Evolutionary conservation across 202 grass and related monocot species (phyloP).

Genomic region (Setaria italica): DNA sequence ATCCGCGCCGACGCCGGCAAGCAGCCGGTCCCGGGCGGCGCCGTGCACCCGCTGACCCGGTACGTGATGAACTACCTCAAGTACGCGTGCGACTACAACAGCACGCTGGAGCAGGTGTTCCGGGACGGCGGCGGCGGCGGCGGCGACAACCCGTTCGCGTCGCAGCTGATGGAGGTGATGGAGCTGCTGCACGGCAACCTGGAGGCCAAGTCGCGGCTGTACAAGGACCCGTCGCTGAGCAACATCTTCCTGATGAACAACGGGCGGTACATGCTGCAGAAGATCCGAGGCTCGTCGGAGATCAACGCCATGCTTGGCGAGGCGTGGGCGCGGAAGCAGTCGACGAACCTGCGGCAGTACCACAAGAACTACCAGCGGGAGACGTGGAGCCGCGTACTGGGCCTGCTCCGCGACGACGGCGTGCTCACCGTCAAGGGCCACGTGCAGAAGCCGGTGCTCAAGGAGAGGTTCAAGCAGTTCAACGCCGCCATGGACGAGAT

Average conservation of each 20-base stretch:
- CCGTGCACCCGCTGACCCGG: slow-evolving; percentile 89
- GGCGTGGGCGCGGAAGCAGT: slow-evolving; percentile 80
- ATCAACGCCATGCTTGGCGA: slow-evolving; percentile 71
- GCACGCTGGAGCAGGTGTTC: slow-evolving; percentile 92
- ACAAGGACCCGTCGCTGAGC: slow-evolving; percentile 71
- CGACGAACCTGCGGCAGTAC: slow-evolving; percentile 75
- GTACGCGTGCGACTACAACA: slow-evolving; percentile 89
- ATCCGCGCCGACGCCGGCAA: slow-evolving; percentile 77
- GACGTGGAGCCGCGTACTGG: slow-evolving; percentile 82
- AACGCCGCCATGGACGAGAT: slow-evolving; percentile 89
- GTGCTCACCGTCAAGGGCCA: slow-evolving; percentile 66
- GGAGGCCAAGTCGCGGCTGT: slow-evolving; percentile 71
- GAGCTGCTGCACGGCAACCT: slow-evolving; percentile 77
- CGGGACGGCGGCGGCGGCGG: not conserved
- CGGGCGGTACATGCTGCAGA: slow-evolving; percentile 85
- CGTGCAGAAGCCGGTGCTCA: slow-evolving; percentile 83
- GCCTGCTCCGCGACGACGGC: slow-evolving; percentile 69
- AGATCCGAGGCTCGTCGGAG: slow-evolving; percentile 80
- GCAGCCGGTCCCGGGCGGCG: slow-evolving; percentile 72
- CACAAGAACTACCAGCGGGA: slow-evolving; percentile 99
- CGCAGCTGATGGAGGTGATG: slow-evolving; percentile 80
- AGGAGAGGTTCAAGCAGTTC: slow-evolving; percentile 92
- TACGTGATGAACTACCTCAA: slow-evolving; percentile 97
- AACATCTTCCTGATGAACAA: slow-evolving; percentile 99
- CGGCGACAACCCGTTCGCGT: slow-evolving; percentile 63